phyloP scores from a whole-genome alignment of 306 rosid species.

The Castanopsis chinensis region DNA sequence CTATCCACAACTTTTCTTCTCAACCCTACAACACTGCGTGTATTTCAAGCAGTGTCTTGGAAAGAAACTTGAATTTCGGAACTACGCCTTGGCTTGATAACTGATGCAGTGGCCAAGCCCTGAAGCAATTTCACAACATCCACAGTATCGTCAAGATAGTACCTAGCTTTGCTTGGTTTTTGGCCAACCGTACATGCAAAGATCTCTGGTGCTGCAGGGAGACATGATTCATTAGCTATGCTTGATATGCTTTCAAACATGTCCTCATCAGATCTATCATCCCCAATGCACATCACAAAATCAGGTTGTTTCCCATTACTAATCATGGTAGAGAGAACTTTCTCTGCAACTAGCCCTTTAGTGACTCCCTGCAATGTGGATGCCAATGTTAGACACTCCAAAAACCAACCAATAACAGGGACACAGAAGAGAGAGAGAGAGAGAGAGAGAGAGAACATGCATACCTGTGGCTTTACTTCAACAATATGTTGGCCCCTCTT shows the following conservation, averaged over 20 bases:
- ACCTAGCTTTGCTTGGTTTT: slow-evolving; percentile 86
- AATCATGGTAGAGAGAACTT: slow-evolving; percentile 53
- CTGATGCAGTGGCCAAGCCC: slow-evolving; percentile 46
- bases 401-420: not conserved
- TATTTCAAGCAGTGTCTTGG: slow-evolving; percentile 35
- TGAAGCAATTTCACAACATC: slow-evolving; percentile 59
- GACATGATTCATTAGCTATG: slow-evolving; percentile 30
- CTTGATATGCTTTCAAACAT: slow-evolving; percentile 79
- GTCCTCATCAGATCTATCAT: slow-evolving; percentile 80
- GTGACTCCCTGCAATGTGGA: slow-evolving; percentile 53
- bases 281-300: slow-evolving; percentile 81
- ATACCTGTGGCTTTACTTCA: slow-evolving; percentile 72
- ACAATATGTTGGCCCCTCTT: slow-evolving; percentile 61
- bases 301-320: slow-evolving; percentile 45
- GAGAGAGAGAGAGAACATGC: not conserved
- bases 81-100: slow-evolving; percentile 20
- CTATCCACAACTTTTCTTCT: slow-evolving; percentile 6
- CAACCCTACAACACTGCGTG: slow-evolving; percentile 18
- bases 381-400: slow-evolving; percentile 13
- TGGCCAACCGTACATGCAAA: slow-evolving; percentile 86
- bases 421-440: not conserved
- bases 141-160: slow-evolving; percentile 59
- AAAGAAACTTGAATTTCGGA: slow-evolving; percentile 34
- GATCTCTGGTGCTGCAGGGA: slow-evolving; percentile 47
- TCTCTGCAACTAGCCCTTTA: slow-evolving; percentile 62